A percentile compares a stretch with the other conserved stretches of the same genome.
Conservation (phyloP, 2,329 filamentous ascomycete species). For the Metarhizium robertsii region DNA sequence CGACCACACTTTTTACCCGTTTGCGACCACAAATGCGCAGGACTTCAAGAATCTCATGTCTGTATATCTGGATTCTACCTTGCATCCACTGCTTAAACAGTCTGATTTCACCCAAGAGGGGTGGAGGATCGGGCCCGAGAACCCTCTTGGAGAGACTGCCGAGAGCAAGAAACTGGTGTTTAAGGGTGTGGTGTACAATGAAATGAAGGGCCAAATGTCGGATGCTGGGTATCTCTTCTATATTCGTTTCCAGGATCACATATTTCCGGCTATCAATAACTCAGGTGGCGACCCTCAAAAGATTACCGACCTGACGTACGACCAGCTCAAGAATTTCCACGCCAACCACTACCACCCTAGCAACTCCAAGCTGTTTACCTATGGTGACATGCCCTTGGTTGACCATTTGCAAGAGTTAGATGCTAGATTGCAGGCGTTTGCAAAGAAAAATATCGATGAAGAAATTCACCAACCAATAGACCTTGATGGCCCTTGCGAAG, state of each 20-base stretch:
- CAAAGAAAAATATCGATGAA: conserved; percentile 57
- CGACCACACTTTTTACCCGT: conserved; percentile 95
- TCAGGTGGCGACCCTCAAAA: conserved; percentile 93
- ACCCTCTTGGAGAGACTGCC: conserved; percentile 52
- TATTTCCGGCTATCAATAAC: conserved; percentile 91
- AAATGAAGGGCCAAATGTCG: conserved; percentile 99
- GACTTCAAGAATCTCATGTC: conserved; percentile 95
- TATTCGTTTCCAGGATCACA: conserved; percentile 87
- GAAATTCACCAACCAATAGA: conserved; percentile 70
- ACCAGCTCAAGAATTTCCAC: conserved; percentile 82
- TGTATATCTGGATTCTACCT: conserved; percentile 90
- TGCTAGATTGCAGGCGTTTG: conserved; percentile 63
- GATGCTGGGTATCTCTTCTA: conserved; percentile 95
- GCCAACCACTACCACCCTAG: conserved; percentile 93
- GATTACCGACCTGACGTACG: conserved; percentile 90
- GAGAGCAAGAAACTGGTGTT: conserved; percentile 70
- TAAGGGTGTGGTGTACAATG: conserved; percentile 97
- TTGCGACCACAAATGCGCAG: conserved; percentile 90
- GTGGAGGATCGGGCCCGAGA: conserved; percentile 91
- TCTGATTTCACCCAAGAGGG: conserved; percentile 95
- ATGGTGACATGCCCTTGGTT: conserved; percentile 80
- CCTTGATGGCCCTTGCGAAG: conserved; percentile 57
- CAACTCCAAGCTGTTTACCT: conserved; percentile 93
- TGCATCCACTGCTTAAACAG: conserved; percentile 80
- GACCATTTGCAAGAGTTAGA: conserved; percentile 76